phyloP scores from a whole-genome alignment of 164 flowering plant species.

The Liriodendron chinense region DNA sequence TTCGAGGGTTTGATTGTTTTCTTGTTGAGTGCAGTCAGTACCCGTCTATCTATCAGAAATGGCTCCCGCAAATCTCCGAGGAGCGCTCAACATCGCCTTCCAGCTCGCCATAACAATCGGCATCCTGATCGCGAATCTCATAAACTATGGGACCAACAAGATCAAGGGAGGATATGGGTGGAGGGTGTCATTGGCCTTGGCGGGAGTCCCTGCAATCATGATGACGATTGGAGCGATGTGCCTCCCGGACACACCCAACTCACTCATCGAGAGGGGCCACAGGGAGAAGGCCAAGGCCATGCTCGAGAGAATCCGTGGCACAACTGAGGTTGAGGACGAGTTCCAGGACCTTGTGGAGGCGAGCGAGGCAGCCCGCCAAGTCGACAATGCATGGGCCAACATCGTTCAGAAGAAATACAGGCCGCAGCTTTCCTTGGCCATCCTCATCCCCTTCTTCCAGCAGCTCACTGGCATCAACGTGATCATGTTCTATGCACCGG shows the following conservation, averaged over 20 bases:
- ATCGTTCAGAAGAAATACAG: slow-evolving; percentile 19
- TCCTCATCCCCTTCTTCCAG: slow-evolving; percentile 21
- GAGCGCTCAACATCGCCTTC: slow-evolving; percentile 21
- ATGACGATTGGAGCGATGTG: slow-evolving; percentile 20
- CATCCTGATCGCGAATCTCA: slow-evolving; percentile 18
- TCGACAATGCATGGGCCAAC: slow-evolving; percentile 24
- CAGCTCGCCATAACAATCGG: slow-evolving; percentile 20
- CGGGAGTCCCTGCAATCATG: slow-evolving; percentile 18
- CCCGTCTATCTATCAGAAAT: slow-evolving; percentile 22
- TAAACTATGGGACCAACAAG: slow-evolving; percentile 18
- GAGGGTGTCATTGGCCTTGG: slow-evolving; percentile 16
- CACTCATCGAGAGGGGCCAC: slow-evolving; percentile 20
- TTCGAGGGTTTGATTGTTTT: not conserved
- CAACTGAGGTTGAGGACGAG: slow-evolving; percentile 18
- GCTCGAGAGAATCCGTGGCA: slow-evolving; percentile 20
- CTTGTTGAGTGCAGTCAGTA: slow-evolving; percentile 13
- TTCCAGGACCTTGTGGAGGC: slow-evolving; percentile 20
- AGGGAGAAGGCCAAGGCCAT: slow-evolving; percentile 15
- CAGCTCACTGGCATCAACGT: slow-evolving; percentile 27
- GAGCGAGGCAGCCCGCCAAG: slow-evolving; percentile 13
- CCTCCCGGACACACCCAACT: slow-evolving; percentile 27
- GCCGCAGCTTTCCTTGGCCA: slow-evolving; percentile 21
- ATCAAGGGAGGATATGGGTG: slow-evolving; percentile 19
- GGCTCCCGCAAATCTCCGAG: slow-evolving; percentile 20
- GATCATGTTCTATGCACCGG: slow-evolving; percentile 29